These are phyloP conservation scores for Kodamaea fungicola DNA, from an alignment of 1,139 yeast species.

Conservation along the genomic window DNA sequence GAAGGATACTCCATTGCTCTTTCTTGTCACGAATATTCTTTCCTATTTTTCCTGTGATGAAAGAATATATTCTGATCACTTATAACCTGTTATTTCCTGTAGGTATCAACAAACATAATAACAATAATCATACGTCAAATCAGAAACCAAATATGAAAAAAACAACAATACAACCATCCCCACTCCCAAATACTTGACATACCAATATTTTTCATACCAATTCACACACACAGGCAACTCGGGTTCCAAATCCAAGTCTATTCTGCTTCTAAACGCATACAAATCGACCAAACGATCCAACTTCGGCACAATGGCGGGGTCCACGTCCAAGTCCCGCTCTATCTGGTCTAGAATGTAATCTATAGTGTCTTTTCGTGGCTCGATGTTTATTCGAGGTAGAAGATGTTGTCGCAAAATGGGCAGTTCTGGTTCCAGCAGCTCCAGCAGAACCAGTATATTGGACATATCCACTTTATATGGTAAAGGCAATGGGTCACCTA, in stretches of 20 bases:
- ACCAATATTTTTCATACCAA: too few species aligned
- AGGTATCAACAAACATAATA: slow-evolving; percentile 38
- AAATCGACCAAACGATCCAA: slow-evolving; percentile 5
- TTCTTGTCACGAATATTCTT: not conserved
- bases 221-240: too few species aligned
- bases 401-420: too few species aligned
- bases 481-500: slow-evolving; percentile 37
- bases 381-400: not conserved
- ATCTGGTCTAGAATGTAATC: slow-evolving; percentile 2
- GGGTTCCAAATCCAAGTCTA: too few species aligned
- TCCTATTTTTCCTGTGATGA: not conserved
- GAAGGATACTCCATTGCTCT: too few species aligned
- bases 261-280: slow-evolving; percentile 1
- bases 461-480: slow-evolving; percentile 25
- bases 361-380: slow-evolving; percentile 1
- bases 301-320: slow-evolving; percentile 3
- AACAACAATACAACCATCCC: slow-evolving; percentile 6
- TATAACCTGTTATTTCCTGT: too few species aligned
- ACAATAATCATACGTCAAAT: slow-evolving; percentile 34
- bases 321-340: slow-evolving; percentile 3
- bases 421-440: not conserved
- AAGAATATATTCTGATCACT: too few species aligned
- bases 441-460: slow-evolving; percentile 1
- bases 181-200: not conserved
- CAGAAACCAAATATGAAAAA: slow-evolving; percentile 24